Conservation (phyloP, 2,329 filamentous ascomycete species). For the Colletotrichum orbiculare region DNA sequence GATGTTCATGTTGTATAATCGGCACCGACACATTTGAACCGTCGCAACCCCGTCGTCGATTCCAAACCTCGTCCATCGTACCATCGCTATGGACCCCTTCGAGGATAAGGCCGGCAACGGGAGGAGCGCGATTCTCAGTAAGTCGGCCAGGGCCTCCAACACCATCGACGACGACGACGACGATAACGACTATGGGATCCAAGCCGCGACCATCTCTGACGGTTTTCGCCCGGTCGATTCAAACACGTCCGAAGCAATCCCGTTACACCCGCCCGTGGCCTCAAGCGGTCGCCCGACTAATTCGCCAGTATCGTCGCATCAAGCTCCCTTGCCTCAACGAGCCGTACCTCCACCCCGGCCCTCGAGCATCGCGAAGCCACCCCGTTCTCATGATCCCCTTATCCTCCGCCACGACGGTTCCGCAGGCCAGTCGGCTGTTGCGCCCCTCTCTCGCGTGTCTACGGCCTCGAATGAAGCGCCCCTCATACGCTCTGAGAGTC, state of each 20-base stretch:
- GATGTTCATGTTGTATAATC: constrained; percentile 33
- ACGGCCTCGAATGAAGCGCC: constrained; percentile 51
- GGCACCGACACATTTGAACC: constrained; percentile 8
- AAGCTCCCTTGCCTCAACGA: constrained; percentile 26
- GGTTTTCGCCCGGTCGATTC: constrained; percentile 58
- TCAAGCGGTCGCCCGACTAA: constrained; percentile 40
- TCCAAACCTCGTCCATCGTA: constrained; percentile 12
- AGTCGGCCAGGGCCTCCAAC: constrained; percentile 48
- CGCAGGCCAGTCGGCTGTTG: constrained; percentile 37
- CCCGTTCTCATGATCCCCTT: constrained; percentile 59
- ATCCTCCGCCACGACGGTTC: constrained; percentile 64
- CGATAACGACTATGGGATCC: constrained; percentile 61
- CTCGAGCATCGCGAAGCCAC: constrained; percentile 68
- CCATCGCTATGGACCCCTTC: constrained; percentile 53
- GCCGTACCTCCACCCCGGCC: constrained; percentile 51
- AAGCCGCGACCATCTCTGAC: constrained; percentile 63
- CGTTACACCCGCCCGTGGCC: constrained; percentile 39
- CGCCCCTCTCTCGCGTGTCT: constrained; percentile 38
- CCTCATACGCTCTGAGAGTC: constrained; percentile 64
- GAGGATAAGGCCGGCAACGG: constrained; percentile 53
- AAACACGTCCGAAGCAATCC: constrained; percentile 38
- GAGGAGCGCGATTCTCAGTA: constrained; percentile 55
- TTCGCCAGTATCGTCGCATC: constrained; percentile 34
- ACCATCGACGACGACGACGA: constrained; percentile 43
- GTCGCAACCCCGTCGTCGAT: constrained; percentile 24